Evolutionary conservation across 208 protist species (phyloP).

Genomic region (Leishmania gerbilli): DNA sequence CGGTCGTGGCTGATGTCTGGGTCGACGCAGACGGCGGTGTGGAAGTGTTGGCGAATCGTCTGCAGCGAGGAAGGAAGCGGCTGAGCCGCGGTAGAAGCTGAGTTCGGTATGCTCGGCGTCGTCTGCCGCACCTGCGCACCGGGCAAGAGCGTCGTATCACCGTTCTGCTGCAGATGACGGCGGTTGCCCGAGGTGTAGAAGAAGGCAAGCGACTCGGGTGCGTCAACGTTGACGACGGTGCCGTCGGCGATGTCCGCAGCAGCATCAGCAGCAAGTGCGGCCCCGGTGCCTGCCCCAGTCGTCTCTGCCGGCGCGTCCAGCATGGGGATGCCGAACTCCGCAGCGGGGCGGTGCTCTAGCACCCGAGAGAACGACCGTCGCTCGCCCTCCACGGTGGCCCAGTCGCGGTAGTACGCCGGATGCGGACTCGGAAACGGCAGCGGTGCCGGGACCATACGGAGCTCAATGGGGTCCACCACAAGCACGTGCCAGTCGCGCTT

Average conservation of each 20-base stretch:
- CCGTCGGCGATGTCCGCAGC: background rate
- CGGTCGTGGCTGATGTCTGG: constrained; percentile 66
- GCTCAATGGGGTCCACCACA: constrained; percentile 65
- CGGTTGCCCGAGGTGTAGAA: constrained; percentile 33
- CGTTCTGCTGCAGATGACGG: constrained; percentile 63
- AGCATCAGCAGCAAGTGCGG: background rate
- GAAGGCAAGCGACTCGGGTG: constrained; percentile 1
- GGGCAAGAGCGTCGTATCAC: constrained; percentile 62
- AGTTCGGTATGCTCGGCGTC: constrained; percentile 18
- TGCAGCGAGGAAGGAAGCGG: constrained; percentile 3
- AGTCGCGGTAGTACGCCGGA: constrained; percentile 59
- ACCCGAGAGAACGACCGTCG: background rate
- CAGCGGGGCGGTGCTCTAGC: constrained; percentile 11
- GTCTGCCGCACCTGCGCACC: constrained; percentile 3
- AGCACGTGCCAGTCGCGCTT: constrained; percentile 52
- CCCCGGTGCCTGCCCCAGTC: background rate
- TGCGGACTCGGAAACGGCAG: constrained; percentile 64
- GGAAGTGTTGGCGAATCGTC: constrained; percentile 33
- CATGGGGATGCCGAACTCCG: constrained; percentile 5
- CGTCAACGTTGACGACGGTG: constrained; percentile 3
- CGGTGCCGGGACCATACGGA: constrained; percentile 28
- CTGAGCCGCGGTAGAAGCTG: background rate
- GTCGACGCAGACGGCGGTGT: constrained; percentile 58
- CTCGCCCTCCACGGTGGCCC: constrained; percentile 3
- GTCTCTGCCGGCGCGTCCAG: background rate